These are phyloP conservation scores for Leptoxyphium fumago DNA, from an alignment of 2,329 filamentous ascomycete species.

Conservation along the genomic window DNA sequence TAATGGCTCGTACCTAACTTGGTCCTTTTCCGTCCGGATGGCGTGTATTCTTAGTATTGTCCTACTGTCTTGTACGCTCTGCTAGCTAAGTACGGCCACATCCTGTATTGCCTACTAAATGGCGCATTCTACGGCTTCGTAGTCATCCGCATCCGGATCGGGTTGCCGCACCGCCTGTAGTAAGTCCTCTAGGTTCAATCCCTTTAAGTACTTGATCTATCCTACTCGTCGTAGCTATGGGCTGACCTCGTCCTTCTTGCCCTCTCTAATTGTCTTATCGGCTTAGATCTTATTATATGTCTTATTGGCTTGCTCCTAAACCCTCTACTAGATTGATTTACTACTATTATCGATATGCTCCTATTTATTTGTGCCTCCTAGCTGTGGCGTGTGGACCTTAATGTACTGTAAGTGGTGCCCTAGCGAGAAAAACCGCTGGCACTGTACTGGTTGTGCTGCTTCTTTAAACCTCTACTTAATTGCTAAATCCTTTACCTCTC, in stretches of 20 bases:
- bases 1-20: neutral
- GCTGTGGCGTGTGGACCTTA: neutral
- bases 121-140: neutral
- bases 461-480: neutral
- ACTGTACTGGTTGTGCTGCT: neutral
- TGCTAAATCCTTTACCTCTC: neutral
- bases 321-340: neutral
- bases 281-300: neutral
- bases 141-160: neutral
- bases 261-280: neutral
- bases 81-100: neutral
- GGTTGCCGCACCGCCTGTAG: neutral
- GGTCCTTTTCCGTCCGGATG: neutral
- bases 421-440: neutral
- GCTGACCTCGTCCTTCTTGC: neutral
- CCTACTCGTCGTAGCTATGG: neutral
- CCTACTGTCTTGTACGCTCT: neutral
- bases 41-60: neutral
- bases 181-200: neutral
- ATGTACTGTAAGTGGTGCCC: neutral
- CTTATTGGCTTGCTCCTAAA: neutral
- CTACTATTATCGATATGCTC: neutral
- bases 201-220: neutral
- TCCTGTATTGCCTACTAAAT: neutral
- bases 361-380: neutral